Conservation (phyloP, 257 asterid species). For the Solanum arcanum region DNA sequence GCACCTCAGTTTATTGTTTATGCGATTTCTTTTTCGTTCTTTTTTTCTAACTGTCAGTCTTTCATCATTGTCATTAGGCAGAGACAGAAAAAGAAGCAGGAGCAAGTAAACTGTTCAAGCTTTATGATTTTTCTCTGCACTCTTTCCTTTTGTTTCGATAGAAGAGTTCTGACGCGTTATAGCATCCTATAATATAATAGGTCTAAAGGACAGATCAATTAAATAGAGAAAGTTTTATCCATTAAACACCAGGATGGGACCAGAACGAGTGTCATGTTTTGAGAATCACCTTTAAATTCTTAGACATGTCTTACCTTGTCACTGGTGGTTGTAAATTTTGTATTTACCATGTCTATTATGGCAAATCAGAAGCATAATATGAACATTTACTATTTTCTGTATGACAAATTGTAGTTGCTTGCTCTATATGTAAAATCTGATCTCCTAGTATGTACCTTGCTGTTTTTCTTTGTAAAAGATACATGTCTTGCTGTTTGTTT, state of each 20-base stretch:
- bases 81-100: constrained; percentile 92
- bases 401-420: background rate
- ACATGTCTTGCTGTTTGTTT: background rate
- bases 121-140: background rate
- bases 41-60: background rate
- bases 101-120: constrained; percentile 25
- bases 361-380: background rate
- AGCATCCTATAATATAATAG: background rate
- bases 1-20: background rate
- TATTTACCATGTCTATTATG: background rate
- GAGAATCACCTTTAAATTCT: background rate
- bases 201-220: background rate
- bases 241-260: background rate
- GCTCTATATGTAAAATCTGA: background rate
- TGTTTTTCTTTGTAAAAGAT: background rate
- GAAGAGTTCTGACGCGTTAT: background rate
- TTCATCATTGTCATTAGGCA: constrained; percentile 22
- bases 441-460: background rate
- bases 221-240: background rate
- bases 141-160: background rate
- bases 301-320: background rate
- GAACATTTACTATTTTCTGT: background rate
- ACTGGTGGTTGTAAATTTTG: background rate
- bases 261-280: background rate
- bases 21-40: background rate